Evolutionary conservation across 768 basidiomycete species (phyloP), one percentile per base, ranked within the genome.

Genomic region (Mycena sanguinolenta): DNA sequence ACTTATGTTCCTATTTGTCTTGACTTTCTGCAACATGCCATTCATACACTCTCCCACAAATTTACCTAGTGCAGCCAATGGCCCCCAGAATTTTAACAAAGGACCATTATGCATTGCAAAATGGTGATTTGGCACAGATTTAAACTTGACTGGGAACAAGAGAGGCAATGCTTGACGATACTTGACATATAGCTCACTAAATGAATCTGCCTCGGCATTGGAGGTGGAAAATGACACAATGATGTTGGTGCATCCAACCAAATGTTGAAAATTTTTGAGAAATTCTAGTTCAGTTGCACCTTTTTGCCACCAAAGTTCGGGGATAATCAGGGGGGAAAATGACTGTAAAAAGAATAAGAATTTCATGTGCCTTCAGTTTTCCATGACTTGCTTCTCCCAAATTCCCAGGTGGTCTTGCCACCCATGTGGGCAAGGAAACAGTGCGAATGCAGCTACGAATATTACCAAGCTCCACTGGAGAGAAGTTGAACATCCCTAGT

Each of bases 321-420:
- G 79, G 61, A 82, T 60, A 44, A 79, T 71, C 7, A 82, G n/a
- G 63, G 2, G 79, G 79, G 30, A 81, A 77, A 23, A 80, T 75
- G 3, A 65, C 64, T 16, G 72, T 75, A 54, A 79, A 81, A 7
- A 80, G 74, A 13, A 63, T 70, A 21, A 79, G 71, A 32, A 68
- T 78, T 59, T 81, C 70, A 65, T 79, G 67, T 28, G 79, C 79
- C 62, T 81, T 81, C 8, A 83, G 74, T 53, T 82, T 81, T n/a
- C 79, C 79, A 70, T 81, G 81, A 1, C 46, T 71, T 13, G 68
- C 38, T 44, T 82, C 77, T 16, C 82, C 80, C 52, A 81, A 72
- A 67, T 82, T 82, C 13, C 4, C 68, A 23, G 81, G 82, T 55
- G 75, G 79, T 1, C 73, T 72, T 23, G 75, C 63, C 28, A 78